Percentiles rank a stretch among this genome's conserved stretches.
These are phyloP conservation scores for Linanthus parryae DNA, from an alignment of 148 eudicot species.

Conservation along the genomic window DNA sequence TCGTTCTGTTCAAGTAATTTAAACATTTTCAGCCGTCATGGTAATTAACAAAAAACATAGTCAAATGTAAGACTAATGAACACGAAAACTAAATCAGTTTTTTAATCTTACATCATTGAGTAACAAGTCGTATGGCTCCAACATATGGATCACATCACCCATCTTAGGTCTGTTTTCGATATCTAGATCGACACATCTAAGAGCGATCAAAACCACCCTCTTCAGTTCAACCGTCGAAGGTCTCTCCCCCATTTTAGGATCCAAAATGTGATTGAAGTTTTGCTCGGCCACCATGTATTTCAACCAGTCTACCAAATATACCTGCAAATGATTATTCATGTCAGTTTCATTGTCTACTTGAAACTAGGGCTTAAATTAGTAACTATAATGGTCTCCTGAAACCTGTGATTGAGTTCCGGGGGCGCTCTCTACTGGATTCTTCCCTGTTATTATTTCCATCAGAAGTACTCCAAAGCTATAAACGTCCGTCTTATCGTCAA, in stretches of 20 bases:
- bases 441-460: constrained; percentile 41
- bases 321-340: constrained; percentile 16
- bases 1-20: too few species aligned
- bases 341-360: too few species aligned
- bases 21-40: neutral
- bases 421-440: constrained; percentile 12
- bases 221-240: constrained; percentile 33
- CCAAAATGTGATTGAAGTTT: constrained; percentile 15
- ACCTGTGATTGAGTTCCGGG: constrained; percentile 20
- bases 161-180: constrained; percentile 39
- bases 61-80: too few species aligned
- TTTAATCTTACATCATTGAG: constrained; percentile 22
- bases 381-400: neutral
- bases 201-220: constrained; percentile 31
- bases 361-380: too few species aligned
- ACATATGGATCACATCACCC: constrained; percentile 49
- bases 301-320: constrained; percentile 35
- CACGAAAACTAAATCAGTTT: neutral
- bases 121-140: constrained; percentile 34
- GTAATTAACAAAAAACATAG: too few species aligned
- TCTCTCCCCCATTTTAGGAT: constrained; percentile 21
- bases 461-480: constrained; percentile 45
- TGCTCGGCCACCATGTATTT: constrained; percentile 24
- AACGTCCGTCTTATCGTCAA: constrained; percentile 32
- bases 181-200: constrained; percentile 38